These are phyloP conservation scores for Penicillium taxi DNA, from an alignment of 495 filamentous ascomycete genomes.

Conservation along the genomic window DNA sequence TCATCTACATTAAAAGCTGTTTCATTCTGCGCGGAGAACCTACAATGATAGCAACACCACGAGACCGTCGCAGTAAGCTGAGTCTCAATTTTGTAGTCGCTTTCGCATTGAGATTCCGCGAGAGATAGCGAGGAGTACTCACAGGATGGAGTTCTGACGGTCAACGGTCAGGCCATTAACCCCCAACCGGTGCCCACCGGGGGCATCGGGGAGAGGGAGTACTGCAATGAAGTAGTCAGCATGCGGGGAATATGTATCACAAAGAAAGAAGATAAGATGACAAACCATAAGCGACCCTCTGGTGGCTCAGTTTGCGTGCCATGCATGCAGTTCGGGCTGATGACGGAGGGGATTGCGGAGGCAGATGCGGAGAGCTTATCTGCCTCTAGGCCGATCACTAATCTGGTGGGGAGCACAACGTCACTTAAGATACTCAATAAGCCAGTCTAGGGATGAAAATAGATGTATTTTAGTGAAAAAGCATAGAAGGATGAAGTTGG, in stretches of 20 bases:
- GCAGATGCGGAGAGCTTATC: slow-evolving; percentile 30
- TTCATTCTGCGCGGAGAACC: slow-evolving; percentile 10
- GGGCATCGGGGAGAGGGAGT: slow-evolving; percentile 85
- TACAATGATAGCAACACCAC: neutral
- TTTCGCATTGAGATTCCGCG: too few relatives aligned
- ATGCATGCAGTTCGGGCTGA: slow-evolving; percentile 29
- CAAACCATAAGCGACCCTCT: slow-evolving; percentile 45
- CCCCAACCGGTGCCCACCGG: slow-evolving; percentile 84
- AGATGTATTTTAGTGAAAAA: too few relatives aligned
- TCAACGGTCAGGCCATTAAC: slow-evolving; percentile 92
- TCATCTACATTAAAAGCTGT: slow-evolving; percentile 16
- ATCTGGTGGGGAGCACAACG: slow-evolving; percentile 19
- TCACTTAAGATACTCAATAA: too few relatives aligned
- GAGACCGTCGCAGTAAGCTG: neutral
- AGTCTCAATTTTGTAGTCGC: neutral
- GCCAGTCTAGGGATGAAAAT: too few relatives aligned
- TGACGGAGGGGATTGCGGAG: slow-evolving; percentile 31
- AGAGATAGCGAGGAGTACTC: slow-evolving; percentile 31
- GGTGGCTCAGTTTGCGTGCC: slow-evolving; percentile 42
- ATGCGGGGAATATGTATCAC: slow-evolving; percentile 1
- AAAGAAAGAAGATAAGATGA: slow-evolving; percentile 2
- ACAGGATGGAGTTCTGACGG: slow-evolving; percentile 78
- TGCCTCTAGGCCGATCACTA: slow-evolving; percentile 27
- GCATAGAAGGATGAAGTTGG: slow-evolving; percentile 19
- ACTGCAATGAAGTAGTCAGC: slow-evolving; percentile 46